phyloP scores from a whole-genome alignment of 441 rosid species.

The Bocquillonia castaneifolia region DNA sequence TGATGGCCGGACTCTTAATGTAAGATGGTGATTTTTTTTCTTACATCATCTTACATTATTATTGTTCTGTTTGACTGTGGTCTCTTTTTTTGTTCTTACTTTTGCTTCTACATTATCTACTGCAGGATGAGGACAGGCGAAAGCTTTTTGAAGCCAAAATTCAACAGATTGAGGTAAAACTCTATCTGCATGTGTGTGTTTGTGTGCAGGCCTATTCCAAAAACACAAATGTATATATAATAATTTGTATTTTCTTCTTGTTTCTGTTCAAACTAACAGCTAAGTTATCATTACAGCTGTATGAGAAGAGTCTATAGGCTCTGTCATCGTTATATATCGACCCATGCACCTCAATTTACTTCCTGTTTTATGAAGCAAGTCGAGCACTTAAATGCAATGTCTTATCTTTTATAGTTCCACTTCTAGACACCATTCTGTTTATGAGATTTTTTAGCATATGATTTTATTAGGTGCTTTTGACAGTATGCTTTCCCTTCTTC shows the following conservation, averaged over 20 bases:
- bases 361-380: not conserved
- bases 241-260: not conserved
- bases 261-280: not conserved
- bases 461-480: not conserved
- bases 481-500: no score
- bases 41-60: not conserved
- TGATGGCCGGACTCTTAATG: constrained; percentile 60
- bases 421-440: not conserved
- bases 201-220: not conserved
- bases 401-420: not conserved
- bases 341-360: constrained; percentile 9
- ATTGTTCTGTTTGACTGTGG: not conserved
- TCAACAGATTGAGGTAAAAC: constrained; percentile 85
- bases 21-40: constrained; percentile 23
- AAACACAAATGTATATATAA: not conserved
- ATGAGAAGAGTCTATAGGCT: not conserved
- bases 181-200: not conserved
- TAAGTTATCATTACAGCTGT: not conserved
- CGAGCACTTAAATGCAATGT: not conserved
- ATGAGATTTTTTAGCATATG: not conserved
- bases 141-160: constrained; percentile 83
- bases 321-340: not conserved
- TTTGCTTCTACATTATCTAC: constrained; percentile 18
- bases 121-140: constrained; percentile 76
- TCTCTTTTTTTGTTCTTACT: constrained; percentile 2